Percentiles rank a stretch among this genome's conserved stretches.
phyloP scores from a whole-genome alignment of 2,329 filamentous ascomycete genomes.

The Cadophora luteo-olivacea region DNA sequence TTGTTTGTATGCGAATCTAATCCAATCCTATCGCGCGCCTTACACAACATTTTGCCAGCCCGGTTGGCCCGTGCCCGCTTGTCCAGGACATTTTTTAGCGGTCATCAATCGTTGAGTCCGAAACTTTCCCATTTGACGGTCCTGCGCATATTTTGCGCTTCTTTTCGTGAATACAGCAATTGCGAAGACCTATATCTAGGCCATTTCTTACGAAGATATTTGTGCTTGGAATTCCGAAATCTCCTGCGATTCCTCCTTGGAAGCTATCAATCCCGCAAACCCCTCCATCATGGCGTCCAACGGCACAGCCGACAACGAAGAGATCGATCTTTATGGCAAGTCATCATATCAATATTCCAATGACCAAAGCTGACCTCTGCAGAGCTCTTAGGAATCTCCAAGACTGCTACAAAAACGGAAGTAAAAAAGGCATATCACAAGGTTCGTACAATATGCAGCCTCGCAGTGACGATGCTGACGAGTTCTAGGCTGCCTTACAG shows the following conservation, averaged over 20 bases:
- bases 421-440: conserved; percentile 98
- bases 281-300: conserved; percentile 41
- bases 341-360: conserved; percentile 1
- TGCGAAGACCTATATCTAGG: background rate
- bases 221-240: background rate
- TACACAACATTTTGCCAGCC: conserved; percentile 17
- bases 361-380: conserved; percentile 24
- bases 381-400: conserved; percentile 83
- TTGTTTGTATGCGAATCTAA: background rate
- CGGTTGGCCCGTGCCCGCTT: conserved; percentile 28
- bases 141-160: conserved; percentile 11
- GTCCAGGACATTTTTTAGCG: conserved; percentile 12
- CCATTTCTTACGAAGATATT: background rate
- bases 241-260: background rate
- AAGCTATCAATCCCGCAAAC: conserved; percentile 11
- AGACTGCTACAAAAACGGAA: conserved; percentile 74
- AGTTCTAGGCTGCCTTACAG: conserved; percentile 75
- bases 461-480: conserved; percentile 34
- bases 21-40: conserved; percentile 1
- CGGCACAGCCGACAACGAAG: conserved; percentile 35
- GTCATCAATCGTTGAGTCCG: conserved; percentile 8
- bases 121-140: conserved; percentile 21
- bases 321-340: conserved; percentile 69
- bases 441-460: conserved; percentile 54
- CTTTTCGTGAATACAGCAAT: background rate